Evolutionary conservation across 2,329 filamentous ascomycete genomes (phyloP), one percentile per base, ranked within the genome.

Genomic region (Xylaria sp.): DNA sequence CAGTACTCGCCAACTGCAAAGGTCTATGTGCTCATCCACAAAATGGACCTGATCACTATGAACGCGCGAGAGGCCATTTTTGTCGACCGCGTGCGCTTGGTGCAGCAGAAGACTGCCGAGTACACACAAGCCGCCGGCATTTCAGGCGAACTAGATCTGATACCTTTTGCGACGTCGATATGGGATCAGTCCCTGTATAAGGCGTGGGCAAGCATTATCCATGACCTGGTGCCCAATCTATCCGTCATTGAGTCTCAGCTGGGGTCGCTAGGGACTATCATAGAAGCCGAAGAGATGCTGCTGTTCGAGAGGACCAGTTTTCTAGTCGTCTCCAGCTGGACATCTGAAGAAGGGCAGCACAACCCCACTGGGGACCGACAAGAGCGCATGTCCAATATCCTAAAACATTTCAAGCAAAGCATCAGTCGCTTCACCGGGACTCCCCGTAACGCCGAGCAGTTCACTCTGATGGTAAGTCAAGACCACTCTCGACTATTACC

Each of bases 141-240:
- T 41, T 62, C 69, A 18, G 79, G 78, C 65, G 71, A 79, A 20
- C 89, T 97, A 79, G 88, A 91, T 72, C 87, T 98, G 69, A 93
- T 93, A 67, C 94, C 94, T 68, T 98, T 97, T 79, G 93, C 94
- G 10, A 98, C 95, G 39, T 97, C 93, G 64, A 99, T 99, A 78
- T 99, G 96, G 96, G 96, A 99, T 78, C 96, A 99, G 83, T 97
- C 92, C 64, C 85, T 99, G 46, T 99, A 98, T 86, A 97, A 97
- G 81, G 96, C 96, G 1, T 99, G 96, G 96, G 96, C 96, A 0
- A 93, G 93, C 79, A 98, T 99, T 75, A 98, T 99, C 70, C 96
- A 99, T 85, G 94, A 95, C 78, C 87, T 99, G 55, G 96, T 98
- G n/a, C 96, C 96, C 3, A 98, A 98, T 76, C 88, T 98, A 0